phyloP scores from a whole-genome alignment of 2,329 filamentous ascomycete species.

The Colletotrichum sp. region DNA sequence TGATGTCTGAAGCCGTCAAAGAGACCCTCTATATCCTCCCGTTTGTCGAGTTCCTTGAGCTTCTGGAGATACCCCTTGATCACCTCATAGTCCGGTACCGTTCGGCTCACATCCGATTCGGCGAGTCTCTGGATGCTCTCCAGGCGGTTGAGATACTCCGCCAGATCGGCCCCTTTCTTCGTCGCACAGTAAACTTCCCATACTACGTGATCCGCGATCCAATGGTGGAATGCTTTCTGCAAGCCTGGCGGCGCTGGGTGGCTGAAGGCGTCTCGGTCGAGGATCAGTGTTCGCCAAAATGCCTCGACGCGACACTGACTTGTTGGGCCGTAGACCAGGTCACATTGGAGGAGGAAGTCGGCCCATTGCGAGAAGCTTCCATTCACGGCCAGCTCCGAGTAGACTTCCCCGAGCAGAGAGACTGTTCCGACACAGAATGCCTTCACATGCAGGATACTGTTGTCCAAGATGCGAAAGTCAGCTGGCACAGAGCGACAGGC shows the following conservation, averaged over 20 bases:
- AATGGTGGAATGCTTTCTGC: constrained; percentile 3
- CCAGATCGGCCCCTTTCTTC: background rate
- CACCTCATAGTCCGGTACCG: background rate
- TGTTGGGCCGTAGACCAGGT: constrained; percentile 22
- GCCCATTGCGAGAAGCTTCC: constrained; percentile 18
- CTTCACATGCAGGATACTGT: background rate
- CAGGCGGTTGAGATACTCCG: background rate
- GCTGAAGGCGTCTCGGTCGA: constrained; percentile 22
- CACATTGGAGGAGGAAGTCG: constrained; percentile 22
- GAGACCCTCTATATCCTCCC: background rate
- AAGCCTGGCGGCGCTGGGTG: background rate
- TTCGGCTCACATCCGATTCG: background rate
- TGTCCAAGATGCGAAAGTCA: background rate
- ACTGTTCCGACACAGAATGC: background rate
- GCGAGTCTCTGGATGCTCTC: background rate
- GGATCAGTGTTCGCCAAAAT: constrained; percentile 31
- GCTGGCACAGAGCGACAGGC: background rate
- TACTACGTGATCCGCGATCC: constrained; percentile 3
- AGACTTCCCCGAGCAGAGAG: background rate
- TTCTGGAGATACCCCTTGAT: background rate
- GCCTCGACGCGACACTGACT: constrained; percentile 29
- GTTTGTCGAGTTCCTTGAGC: background rate
- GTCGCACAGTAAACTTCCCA: constrained; percentile 3
- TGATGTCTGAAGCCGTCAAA: background rate
- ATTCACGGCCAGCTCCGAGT: constrained; percentile 6